Base-by-base conservation (phyloP, 106 monocot genomes). In the Amphibolis antarctica region DNA sequence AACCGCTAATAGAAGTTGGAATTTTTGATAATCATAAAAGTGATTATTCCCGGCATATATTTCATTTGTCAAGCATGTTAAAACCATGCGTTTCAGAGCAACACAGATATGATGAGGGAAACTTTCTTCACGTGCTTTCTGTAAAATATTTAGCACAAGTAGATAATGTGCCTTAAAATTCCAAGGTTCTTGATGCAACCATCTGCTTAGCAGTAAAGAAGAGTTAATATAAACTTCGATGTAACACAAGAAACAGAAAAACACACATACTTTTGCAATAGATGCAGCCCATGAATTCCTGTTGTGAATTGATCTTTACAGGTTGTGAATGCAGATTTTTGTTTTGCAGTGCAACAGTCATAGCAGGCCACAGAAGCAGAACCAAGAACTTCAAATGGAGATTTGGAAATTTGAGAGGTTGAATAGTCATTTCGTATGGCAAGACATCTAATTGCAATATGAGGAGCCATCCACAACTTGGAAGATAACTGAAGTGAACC, bases 101-200 rank as follows among this genome's bases (percentile, higher is more conserved):
- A 31, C 43, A 60, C 80, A 79, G 13, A 82, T 56, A 65, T 80
- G 55, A 59, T 21, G 68, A 20, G 90, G 86, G 60, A 86, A 98
- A 30, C 79, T 90, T 49, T 90, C 82, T 80, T 87, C 82, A 51
- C 85, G 80, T 0, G 82, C 87, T 73, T 80, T 87, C 62, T 98
- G 96, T 36, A 85, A 24, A 60, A 87, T 10, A 66, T 67, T 71
- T 42, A 98, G 72, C 45, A 84, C 19, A 53, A 98, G 82, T 36
- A 98, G 59, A 55, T 87, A 90, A 10, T 24, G 74, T 48, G 87
- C 84, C 60, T 78, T 76, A 43, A 44, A 13, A 61, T 78, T 98
- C 96, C 96, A 98, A 36, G 96, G 96, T 71, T 90, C 96, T 69
- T 72, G 77, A 87, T 80, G 90, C 74, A 98, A 57, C 86, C 82